Percentiles rank a stretch among this genome's conserved stretches.
Evolutionary conservation across 2,329 filamentous ascomycete genomes (phyloP).

Genomic region (Monosporascus sp.): DNA sequence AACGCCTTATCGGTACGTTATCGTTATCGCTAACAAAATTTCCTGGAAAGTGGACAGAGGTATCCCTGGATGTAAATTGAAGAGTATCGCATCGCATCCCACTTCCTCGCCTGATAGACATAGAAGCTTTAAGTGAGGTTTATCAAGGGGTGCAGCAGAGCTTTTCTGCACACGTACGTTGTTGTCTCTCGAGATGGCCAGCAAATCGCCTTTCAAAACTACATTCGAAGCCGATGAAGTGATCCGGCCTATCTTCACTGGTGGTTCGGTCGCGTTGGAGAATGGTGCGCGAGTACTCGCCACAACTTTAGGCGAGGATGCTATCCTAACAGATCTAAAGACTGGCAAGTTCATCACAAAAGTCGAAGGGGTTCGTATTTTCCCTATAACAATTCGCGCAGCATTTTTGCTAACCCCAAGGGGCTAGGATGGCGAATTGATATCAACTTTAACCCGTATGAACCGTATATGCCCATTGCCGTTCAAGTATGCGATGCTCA

Average conservation of each 20-base stretch:
- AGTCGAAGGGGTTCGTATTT: conserved; percentile 71
- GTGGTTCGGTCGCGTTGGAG: conserved; percentile 80
- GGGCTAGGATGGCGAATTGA: conserved; percentile 66
- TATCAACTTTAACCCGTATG: conserved; percentile 67
- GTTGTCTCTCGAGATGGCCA: conserved; percentile 45
- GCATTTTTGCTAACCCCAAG: conserved; percentile 15
- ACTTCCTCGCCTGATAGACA: conserved; percentile 1
- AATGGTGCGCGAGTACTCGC: conserved; percentile 76
- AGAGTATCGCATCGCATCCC: conserved; percentile 5
- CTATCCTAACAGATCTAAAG: conserved; percentile 75
- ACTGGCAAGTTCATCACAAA: conserved; percentile 77
- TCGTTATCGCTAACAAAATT: conserved; percentile 18
- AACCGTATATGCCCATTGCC: neutral
- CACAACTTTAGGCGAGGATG: conserved; percentile 88
- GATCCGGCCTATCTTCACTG: conserved; percentile 90
- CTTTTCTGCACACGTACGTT: conserved; percentile 1
- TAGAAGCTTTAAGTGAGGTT: neutral
- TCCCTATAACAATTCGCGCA: conserved; percentile 4
- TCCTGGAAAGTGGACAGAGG: neutral
- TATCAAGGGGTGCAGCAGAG: neutral
- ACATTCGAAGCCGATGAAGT: conserved; percentile 82
- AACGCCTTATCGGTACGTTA: conserved; percentile 13
- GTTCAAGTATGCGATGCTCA: conserved; percentile 11
- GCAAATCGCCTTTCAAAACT: conserved; percentile 65
- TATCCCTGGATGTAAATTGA: too few relatives aligned